Conservation (phyloP, 306 rosid species). For the Rosa lucieae region DNA sequence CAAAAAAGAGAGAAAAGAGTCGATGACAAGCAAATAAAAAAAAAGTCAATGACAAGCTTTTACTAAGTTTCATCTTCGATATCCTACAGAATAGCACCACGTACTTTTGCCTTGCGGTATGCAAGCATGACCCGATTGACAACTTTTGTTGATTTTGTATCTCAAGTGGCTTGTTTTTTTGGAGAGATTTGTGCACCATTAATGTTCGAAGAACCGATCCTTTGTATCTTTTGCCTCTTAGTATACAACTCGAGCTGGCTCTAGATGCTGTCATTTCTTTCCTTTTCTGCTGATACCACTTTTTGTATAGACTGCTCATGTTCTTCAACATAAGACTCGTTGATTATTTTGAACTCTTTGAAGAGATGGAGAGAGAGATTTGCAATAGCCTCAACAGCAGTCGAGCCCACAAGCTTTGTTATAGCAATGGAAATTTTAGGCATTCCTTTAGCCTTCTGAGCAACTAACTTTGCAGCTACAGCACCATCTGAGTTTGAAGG, state of each 20-base stretch:
- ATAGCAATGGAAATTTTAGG: slow-evolving; percentile 73
- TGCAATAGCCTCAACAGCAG: slow-evolving; percentile 61
- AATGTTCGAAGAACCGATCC: slow-evolving; percentile 41
- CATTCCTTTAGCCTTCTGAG: slow-evolving; percentile 90
- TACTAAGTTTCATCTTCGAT: slow-evolving; percentile 41
- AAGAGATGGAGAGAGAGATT: slow-evolving; percentile 60
- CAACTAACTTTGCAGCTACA: slow-evolving; percentile 57
- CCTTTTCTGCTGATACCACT: slow-evolving; percentile 57
- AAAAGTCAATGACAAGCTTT: slow-evolving; percentile 3
- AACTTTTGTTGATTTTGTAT: slow-evolving; percentile 38
- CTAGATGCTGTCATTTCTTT: slow-evolving; percentile 45
- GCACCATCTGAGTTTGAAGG: slow-evolving; percentile 38
- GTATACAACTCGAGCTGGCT: slow-evolving; percentile 43
- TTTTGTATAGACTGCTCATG: slow-evolving; percentile 44
- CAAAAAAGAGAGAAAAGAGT: background rate
- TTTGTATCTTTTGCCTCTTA: slow-evolving; percentile 57
- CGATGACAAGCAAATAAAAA: background rate
- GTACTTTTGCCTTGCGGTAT: slow-evolving; percentile 74
- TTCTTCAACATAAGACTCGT: slow-evolving; percentile 45
- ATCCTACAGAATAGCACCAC: slow-evolving; percentile 69
- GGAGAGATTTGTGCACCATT: slow-evolving; percentile 52
- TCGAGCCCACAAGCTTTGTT: slow-evolving; percentile 53
- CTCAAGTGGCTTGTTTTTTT: slow-evolving; percentile 48
- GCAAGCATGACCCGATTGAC: slow-evolving; percentile 62
- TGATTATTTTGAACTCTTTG: slow-evolving; percentile 46